Evolutionary conservation across 225 moss, liverwort and hornwort species (phyloP).

Genomic region (Physcomitrellopsis africana): DNA sequence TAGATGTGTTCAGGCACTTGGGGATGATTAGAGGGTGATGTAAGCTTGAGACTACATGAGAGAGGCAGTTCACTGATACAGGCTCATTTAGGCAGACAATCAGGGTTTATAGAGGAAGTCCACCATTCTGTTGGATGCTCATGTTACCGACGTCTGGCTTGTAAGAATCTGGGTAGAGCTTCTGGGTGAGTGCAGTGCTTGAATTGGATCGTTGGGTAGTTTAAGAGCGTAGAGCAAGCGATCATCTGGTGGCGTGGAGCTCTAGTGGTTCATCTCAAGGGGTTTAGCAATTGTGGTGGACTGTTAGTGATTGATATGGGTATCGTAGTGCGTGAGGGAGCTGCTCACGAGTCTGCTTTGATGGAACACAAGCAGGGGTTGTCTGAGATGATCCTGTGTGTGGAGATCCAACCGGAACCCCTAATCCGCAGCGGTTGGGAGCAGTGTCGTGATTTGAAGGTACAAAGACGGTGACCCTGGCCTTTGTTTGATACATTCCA

Average conservation of each 20-base stretch:
- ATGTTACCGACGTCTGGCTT: neutral
- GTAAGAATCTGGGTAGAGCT: no score
- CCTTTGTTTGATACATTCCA: no score
- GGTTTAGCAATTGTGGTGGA: no score
- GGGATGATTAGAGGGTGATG: neutral
- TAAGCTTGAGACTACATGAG: constrained; percentile 24
- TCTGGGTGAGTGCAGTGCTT: no score
- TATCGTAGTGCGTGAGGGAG: constrained; percentile 44
- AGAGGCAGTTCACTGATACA: neutral
- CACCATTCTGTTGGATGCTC: no score
- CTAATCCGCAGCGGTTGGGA: constrained; percentile 81
- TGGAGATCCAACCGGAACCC: constrained; percentile 46
- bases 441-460: constrained; percentile 82
- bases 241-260: no score
- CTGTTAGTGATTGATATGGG: constrained; percentile 32
- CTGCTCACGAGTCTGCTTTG: constrained; percentile 34
- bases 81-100: neutral
- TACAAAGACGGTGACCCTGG: neutral
- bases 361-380: constrained; percentile 32
- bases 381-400: neutral
- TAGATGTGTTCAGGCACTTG: neutral
- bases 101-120: constrained; percentile 24
- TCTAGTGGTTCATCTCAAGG: no score
- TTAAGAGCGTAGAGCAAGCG: no score
- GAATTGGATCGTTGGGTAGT: neutral